Evolutionary conservation across 2,329 filamentous ascomycete genomes (phyloP), one percentile per base, ranked within the genome.

Genomic region (Hymenoscyphus fructigenus): DNA sequence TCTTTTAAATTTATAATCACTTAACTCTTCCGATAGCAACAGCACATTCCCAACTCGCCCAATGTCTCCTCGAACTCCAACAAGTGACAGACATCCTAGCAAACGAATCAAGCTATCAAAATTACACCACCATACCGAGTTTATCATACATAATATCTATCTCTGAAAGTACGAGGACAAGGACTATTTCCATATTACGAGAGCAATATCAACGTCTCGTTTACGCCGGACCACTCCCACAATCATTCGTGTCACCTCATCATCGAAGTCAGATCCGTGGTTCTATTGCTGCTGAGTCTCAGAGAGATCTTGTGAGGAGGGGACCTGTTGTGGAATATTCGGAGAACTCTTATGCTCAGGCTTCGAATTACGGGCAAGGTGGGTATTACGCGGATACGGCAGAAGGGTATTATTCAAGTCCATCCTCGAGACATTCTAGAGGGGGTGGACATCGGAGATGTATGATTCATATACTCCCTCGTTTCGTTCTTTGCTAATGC

Each of bases 151-250:
- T 66, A 23, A 20, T 58, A 9, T 47, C 60, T 6, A 36, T 60
- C 14, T 67, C 63, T 1, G 66, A 67, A 12, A 36, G 59, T 17
- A 65, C 63, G 12, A 57, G 66, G 41, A 56, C 15, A 6, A 55
- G 34, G 3, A 61, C 61, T 34, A 61, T 65, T 6, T 23, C 17
- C 29, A 50, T 62, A 5, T 28, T 67, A 12, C 28, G 26, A 61
- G 63, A 65, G 12, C 63, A 65, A 47, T 67, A 67, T 28, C 57
- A 65, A 38, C 47, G 63, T 15, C 62, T 67, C 60, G 20, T 28
- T 1, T 50, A 50, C 29, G 34, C 23, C 6, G 62, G 56, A 17
- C 59, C 59, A 1, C 15, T 56, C 2, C 59, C 61, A 10, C 41
- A 34, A 58, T 32, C 65, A 5, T 60, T 62, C 5, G 36, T 64